Evolutionary conservation across 768 basidiomycete genomes (phyloP), one percentile per base, ranked within the genome.

Genomic region (Trametes gibbosa): DNA sequence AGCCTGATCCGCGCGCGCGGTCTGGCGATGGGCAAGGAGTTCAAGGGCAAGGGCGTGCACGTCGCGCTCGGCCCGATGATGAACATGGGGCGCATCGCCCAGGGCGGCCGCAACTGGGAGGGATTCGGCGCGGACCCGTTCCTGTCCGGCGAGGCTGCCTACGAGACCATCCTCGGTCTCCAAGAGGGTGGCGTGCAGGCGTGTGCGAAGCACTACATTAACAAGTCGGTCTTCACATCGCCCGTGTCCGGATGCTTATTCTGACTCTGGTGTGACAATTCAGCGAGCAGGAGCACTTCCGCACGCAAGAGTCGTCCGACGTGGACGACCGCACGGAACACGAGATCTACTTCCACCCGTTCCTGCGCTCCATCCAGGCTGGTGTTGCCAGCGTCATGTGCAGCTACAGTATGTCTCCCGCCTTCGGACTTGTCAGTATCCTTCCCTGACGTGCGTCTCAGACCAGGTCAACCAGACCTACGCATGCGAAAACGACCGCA

Each of bases 81-180:
- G 85, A 94, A 95, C 69, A 82, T 95, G 77, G 90, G 87, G 1
- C 83, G 90, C 17, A 73, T 87, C 19, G 85, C 89, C 2, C 78
- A 83, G 63, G 92, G 89, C 7, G 95, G 95, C 17, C 79, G 95
- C 27, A 93, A 95, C 72, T 96, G 92, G 91, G 95, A 96, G 77
- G 92, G 92, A n/a, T 95, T 94, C 58, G 93, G 94, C 29, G 92
- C 82, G 10, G 95, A 97, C 70, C 95, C 95, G 0, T 96, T 84
- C 75, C 76, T 96, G 16, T 66, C 82, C n/a, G 92, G 95, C 13
- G 92, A 91, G 68, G 77, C 79, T 1, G 82, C 86, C 4, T 88
- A 85, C 56, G 89, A 93, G 72, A 95, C 92, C 0, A 83, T 95
- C 53, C 74, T 90, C 17, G 94, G 94, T 7, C 72, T 95, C 75